Conservation (phyloP, 345 rosid species). For the Bruguiera gymnorhiza region DNA sequence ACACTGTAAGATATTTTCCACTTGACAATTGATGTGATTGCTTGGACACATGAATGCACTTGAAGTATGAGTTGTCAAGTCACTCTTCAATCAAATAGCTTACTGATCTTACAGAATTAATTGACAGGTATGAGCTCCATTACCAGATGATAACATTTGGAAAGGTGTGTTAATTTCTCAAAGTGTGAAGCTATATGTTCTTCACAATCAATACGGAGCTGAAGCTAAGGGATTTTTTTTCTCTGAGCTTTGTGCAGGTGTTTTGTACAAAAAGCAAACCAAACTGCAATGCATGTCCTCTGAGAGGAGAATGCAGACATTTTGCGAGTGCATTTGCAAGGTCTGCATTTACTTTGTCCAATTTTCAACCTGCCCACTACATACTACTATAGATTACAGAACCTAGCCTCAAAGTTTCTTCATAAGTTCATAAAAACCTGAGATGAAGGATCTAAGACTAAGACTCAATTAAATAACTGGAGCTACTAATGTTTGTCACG, state of each 20-base stretch:
- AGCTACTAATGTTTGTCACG: conserved; percentile 3
- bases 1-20: conserved; percentile 41
- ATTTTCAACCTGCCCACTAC: neutral
- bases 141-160: conserved; percentile 81
- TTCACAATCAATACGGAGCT: conserved; percentile 6
- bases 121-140: conserved; percentile 58
- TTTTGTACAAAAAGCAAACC: conserved; percentile 69
- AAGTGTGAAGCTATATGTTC: conserved; percentile 2
- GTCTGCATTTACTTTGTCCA: conserved; percentile 29
- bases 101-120: neutral
- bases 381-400: neutral
- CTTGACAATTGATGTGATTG: neutral
- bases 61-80: too few relatives aligned
- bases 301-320: conserved; percentile 67
- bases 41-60: too few relatives aligned
- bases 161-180: conserved; percentile 42
- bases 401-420: neutral
- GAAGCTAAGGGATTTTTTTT: conserved; percentile 17
- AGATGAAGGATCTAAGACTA: neutral
- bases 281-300: conserved; percentile 76
- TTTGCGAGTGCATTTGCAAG: conserved; percentile 76
- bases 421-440: neutral
- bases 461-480: neutral
- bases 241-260: conserved; percentile 38
- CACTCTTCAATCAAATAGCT: neutral